phyloP scores from a whole-genome alignment of 148 eudicot species.

The Camellia japonica region DNA sequence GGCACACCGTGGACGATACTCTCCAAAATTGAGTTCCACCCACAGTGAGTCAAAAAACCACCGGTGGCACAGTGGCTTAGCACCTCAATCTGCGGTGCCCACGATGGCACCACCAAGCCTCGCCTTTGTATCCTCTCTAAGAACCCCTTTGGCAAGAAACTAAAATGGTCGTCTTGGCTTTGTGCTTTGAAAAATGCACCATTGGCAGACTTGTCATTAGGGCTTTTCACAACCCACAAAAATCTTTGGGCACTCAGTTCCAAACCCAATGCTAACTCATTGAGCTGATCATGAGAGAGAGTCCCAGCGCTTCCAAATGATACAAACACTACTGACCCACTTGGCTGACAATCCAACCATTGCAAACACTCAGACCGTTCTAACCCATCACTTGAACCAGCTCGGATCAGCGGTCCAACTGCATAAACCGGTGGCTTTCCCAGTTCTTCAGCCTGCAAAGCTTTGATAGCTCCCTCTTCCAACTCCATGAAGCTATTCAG shows the following conservation, averaged over 20 bases:
- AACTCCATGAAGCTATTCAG: slow-evolving; percentile 31
- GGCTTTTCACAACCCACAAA: slow-evolving; percentile 48
- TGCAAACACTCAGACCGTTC: slow-evolving; percentile 19
- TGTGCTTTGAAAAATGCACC: slow-evolving; percentile 14
- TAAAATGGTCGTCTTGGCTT: slow-evolving; percentile 19
- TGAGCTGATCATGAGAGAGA: slow-evolving; percentile 36
- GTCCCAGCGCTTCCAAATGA: slow-evolving; percentile 67
- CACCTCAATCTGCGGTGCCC: slow-evolving; percentile 42
- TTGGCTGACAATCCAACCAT: slow-evolving; percentile 53
- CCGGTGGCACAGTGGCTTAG: slow-evolving; percentile 26
- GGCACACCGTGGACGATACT: slow-evolving; percentile 32
- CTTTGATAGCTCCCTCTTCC: slow-evolving; percentile 32
- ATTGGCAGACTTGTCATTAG: slow-evolving; percentile 24
- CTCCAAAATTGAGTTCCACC: slow-evolving; percentile 39
- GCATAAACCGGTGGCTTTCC: slow-evolving; percentile 30
- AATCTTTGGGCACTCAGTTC: slow-evolving; percentile 51
- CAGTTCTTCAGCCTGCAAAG: slow-evolving; percentile 13
- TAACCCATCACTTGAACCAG: background rate
- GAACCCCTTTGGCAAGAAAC: slow-evolving; percentile 37
- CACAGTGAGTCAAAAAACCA: slow-evolving; percentile 34
- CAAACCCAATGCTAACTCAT: slow-evolving; percentile 50
- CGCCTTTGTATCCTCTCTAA: slow-evolving; percentile 27
- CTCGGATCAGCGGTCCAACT: slow-evolving; percentile 36
- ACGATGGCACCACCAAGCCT: slow-evolving; percentile 28
- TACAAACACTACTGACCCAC: slow-evolving; percentile 40